These are phyloP conservation scores for Fusarium sp. DNA, from an alignment of 2,329 filamentous ascomycete genomes.

Conservation along the genomic window DNA sequence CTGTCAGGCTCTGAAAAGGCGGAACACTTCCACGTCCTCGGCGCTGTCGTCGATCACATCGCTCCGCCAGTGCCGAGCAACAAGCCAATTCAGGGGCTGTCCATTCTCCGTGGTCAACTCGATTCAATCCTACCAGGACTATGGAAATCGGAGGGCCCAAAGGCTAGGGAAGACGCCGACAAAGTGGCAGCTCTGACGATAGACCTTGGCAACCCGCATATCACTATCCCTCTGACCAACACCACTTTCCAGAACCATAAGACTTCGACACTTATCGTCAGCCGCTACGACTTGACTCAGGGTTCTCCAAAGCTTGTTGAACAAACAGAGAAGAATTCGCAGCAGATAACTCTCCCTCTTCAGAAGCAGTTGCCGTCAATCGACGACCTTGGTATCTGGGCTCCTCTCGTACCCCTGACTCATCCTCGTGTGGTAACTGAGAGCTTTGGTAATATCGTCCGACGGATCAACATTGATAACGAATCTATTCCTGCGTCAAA, in stretches of 20 bases:
- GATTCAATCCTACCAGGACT: constrained; percentile 60
- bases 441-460: constrained; percentile 83
- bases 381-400: constrained; percentile 49
- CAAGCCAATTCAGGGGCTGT: constrained; percentile 59
- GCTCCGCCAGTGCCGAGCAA: constrained; percentile 52
- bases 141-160: constrained; percentile 54
- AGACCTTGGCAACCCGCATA: constrained; percentile 52
- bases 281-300: constrained; percentile 47
- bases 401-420: constrained; percentile 73
- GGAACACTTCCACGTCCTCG: constrained; percentile 60
- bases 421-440: constrained; percentile 70
- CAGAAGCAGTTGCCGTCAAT: constrained; percentile 37
- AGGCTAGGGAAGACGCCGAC: constrained; percentile 50
- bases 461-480: constrained; percentile 67
- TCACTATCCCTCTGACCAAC: constrained; percentile 77
- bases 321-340: constrained; percentile 55
- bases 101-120: constrained; percentile 62
- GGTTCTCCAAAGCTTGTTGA: constrained; percentile 41
- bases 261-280: constrained; percentile 67
- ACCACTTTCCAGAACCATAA: constrained; percentile 81
- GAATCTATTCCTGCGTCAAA: constrained; percentile 71
- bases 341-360: constrained; percentile 52
- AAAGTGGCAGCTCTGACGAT: constrained; percentile 59
- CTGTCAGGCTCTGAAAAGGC: constrained; percentile 59
- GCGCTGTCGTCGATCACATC: constrained; percentile 69